These are phyloP conservation scores for Debaryomycetaceae sp. DNA, from an alignment of 1,139 yeast species.

Conservation along the genomic window DNA sequence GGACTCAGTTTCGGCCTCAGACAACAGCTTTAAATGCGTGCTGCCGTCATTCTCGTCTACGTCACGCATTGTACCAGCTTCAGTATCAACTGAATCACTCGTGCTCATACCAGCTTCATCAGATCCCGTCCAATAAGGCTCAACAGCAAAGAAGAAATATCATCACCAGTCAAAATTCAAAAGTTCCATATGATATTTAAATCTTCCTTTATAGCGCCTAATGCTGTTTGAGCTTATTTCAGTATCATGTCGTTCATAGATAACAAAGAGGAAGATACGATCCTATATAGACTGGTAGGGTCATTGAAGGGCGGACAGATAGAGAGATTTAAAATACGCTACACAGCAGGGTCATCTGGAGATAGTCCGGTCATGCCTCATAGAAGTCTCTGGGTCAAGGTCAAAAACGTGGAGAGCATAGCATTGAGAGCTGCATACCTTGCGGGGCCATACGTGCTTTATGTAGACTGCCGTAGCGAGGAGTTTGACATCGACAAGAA, in stretches of 20 bases:
- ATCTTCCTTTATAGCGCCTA: background rate
- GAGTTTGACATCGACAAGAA: conserved; percentile 56
- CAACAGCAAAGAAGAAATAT: background rate
- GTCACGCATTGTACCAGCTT: background rate
- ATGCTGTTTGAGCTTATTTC: background rate
- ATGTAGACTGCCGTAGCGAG: conserved; percentile 71
- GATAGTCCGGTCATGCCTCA: conserved; percentile 12
- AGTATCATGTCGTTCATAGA: background rate
- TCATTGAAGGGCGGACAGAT: conserved; percentile 38
- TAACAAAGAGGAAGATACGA: conserved; percentile 11
- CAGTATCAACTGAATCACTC: background rate
- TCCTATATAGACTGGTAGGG: conserved; percentile 31
- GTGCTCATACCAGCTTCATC: background rate
- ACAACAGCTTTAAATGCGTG: background rate
- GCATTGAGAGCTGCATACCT: conserved; percentile 84
- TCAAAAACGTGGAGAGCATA: conserved; percentile 70
- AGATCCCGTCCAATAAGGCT: background rate
- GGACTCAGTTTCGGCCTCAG: conserved; percentile 2
- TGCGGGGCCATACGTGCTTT: conserved; percentile 86
- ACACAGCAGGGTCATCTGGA: conserved; percentile 22
- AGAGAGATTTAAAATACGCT: conserved; percentile 32
- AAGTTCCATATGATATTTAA: background rate
- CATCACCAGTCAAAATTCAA: background rate
- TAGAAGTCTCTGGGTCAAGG: conserved; percentile 52
- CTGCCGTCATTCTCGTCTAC: background rate